A percentile compares a stretch with the other conserved stretches of the same genome.
Evolutionary conservation across 2,329 filamentous ascomycete genomes (phyloP).

Genomic region (Onygenales sp.): DNA sequence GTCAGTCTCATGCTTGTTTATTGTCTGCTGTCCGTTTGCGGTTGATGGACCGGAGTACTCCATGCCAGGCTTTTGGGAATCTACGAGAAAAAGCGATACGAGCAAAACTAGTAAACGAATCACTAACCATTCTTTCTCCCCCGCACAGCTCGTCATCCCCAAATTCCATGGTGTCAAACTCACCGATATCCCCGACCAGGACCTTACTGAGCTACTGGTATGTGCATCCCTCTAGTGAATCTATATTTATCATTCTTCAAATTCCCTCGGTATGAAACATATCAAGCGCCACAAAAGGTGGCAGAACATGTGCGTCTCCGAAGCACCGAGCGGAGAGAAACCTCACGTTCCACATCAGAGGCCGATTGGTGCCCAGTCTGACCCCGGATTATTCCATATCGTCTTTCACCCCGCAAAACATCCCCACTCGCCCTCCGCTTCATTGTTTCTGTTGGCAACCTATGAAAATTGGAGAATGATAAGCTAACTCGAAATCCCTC

Average conservation of each 20-base stretch:
- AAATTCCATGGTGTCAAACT: constrained; percentile 92
- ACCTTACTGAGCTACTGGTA: constrained; percentile 72
- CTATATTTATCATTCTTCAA: neutral
- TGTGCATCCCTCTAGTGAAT: constrained; percentile 15
- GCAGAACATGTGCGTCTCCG: neutral
- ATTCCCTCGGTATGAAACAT: neutral
- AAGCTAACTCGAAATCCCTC: constrained; percentile 9
- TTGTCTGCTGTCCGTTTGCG: neutral
- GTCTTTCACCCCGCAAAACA: no score
- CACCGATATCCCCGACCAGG: constrained; percentile 82
- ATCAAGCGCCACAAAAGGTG: neutral
- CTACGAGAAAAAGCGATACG: neutral
- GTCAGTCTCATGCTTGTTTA: constrained; percentile 45
- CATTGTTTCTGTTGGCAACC: neutral
- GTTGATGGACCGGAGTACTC: neutral
- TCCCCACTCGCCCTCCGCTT: no score
- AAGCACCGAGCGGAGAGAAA: neutral
- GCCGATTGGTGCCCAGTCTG: neutral
- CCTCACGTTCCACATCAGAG: no score
- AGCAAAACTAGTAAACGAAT: neutral
- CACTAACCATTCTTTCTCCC: constrained; percentile 8
- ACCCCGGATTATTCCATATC: neutral
- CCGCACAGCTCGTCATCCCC: constrained; percentile 75
- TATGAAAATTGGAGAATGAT: neutral
- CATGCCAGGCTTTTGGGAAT: neutral